These are phyloP conservation scores for Huntiella bhutanensis DNA, from an alignment of 2,329 filamentous ascomycete genomes.

Conservation along the genomic window DNA sequence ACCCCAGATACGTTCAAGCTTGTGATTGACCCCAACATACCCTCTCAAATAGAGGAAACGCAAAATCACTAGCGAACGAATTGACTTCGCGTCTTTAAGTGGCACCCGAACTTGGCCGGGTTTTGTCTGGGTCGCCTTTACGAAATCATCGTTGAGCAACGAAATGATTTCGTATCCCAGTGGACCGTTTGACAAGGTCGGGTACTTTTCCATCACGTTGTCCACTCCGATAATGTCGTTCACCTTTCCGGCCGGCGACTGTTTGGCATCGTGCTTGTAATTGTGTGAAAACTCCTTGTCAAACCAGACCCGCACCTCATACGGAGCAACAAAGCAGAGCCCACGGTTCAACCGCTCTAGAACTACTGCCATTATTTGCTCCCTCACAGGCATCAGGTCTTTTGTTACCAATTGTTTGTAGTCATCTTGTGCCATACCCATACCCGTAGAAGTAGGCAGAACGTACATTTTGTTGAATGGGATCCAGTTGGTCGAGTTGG, in stretches of 20 bases:
- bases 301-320: conserved; percentile 63
- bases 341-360: conserved; percentile 66
- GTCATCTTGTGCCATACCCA: conserved; percentile 56
- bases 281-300: conserved; percentile 47
- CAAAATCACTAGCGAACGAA: conserved; percentile 60
- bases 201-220: conserved; percentile 4
- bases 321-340: conserved; percentile 60
- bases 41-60: conserved; percentile 76
- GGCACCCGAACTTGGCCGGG: conserved; percentile 18
- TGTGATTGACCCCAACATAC: conserved; percentile 63
- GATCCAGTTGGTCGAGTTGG: conserved; percentile 64
- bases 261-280: conserved; percentile 31
- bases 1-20: conserved; percentile 60
- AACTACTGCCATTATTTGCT: conserved; percentile 59
- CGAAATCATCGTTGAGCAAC: conserved; percentile 51
- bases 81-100: conserved; percentile 46
- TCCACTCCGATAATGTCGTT: conserved; percentile 24
- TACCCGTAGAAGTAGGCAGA: conserved; percentile 69
- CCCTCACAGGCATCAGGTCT: conserved; percentile 55
- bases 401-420: conserved; percentile 64
- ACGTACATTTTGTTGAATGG: conserved; percentile 62
- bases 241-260: conserved; percentile 33
- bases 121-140: conserved; percentile 29
- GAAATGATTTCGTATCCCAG: conserved; percentile 45
- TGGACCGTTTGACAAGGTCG: conserved; percentile 20